Evolutionary conservation across 345 rosid species (phyloP), one percentile per base, ranked within the genome.

Genomic region (Gossypium arboreum): DNA sequence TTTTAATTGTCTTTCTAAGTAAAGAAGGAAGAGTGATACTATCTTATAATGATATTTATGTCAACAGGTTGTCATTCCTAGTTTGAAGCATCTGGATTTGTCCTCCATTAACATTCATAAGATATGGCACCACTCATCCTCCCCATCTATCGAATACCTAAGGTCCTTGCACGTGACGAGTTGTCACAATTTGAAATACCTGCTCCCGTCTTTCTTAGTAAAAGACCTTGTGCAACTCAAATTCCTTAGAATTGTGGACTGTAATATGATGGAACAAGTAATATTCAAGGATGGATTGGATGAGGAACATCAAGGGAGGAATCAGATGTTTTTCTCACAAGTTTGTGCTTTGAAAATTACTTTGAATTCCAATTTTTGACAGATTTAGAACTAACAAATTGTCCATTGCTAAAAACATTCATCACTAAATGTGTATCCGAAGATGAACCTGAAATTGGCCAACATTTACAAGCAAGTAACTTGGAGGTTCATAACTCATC

Each of bases 151-250:
- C 10, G 41, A 3, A 9, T 24, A 16, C 1, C 17, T 68, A 11
- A 0, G 1, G 0, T 0, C 0, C 1, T 1, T 68, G 7, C 15
- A 0, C 0, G 18, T 68, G 15, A 4, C 7, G 13, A 29, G 44
- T 7, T 69, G 73, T 50, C 43, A 24, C 55, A 48, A 48, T 50
- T 51, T 67, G 71, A 29, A 29, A 29, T 29, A 29, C 34, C 4
- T 29, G 1, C 4, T 29, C 34, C 34, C 34, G 5, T 29, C 68
- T 48, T 24, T 59, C 25, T 24, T 74, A 24, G 6, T 24, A 24
- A 13, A 69, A 69, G 29, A 13, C 51, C 34, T 54, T 47, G 18
- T 45, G 73, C 57, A 3, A 48, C 41, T 68, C 41, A 0, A 2
- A 50, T 0, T 1, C 0, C 58, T 68, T 50, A 0, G 0, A 0